Evolutionary conservation across 305 asterid genomes (phyloP).

Genomic region (Solanum chacoense): DNA sequence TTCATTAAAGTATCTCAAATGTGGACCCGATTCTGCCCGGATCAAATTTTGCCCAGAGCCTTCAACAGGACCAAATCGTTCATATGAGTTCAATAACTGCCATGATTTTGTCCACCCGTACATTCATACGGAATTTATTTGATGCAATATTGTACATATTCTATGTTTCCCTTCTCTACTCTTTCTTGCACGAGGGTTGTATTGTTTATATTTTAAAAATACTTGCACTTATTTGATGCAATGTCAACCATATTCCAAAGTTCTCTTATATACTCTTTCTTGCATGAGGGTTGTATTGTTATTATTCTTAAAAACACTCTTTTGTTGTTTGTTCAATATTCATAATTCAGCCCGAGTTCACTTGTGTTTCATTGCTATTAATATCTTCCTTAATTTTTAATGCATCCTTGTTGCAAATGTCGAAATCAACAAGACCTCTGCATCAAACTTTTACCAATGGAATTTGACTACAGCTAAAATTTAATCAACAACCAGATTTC

Average conservation of each 20-base stretch:
- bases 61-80: neutral
- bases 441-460: too few species aligned
- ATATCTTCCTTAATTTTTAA: too few species aligned
- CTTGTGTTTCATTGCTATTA: too few species aligned
- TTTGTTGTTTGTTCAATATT: too few species aligned
- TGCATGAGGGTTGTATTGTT: neutral
- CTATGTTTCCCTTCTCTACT: neutral
- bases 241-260: neutral
- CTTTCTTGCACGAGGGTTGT: neutral
- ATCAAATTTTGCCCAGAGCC: neutral
- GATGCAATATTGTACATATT: neutral
- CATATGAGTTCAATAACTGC: neutral
- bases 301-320: neutral
- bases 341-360: too few species aligned
- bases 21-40: neutral
- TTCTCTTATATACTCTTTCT: neutral
- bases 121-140: neutral
- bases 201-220: neutral
- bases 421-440: too few species aligned
- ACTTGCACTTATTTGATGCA: neutral
- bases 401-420: too few species aligned
- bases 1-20: neutral
- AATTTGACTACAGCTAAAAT: too few species aligned
- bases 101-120: neutral
- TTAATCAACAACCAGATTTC: too few species aligned